A percentile compares a stretch with the other conserved stretches of the same genome.
These are phyloP conservation scores for Tolypocladium tundrense DNA, from an alignment of 2,329 filamentous ascomycete genomes.

Conservation along the genomic window DNA sequence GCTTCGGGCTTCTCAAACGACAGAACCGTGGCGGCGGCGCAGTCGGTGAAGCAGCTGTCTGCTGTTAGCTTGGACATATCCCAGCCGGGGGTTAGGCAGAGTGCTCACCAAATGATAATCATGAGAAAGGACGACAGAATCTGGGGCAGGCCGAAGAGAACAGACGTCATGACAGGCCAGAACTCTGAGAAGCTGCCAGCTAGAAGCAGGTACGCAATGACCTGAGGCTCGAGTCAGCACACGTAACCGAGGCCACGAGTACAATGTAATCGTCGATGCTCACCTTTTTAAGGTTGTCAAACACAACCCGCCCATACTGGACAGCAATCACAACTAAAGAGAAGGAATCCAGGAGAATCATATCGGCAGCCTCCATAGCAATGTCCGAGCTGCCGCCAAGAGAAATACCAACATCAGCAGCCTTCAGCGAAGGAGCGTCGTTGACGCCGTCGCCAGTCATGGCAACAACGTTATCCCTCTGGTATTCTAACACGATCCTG, in stretches of 20 bases:
- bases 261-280: too few relatives aligned
- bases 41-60: conserved; percentile 63
- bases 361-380: conserved; percentile 70
- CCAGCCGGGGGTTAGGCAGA: background rate
- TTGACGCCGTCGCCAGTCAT: conserved; percentile 88
- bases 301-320: conserved; percentile 64
- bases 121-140: conserved; percentile 65
- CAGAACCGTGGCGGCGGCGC: conserved; percentile 59
- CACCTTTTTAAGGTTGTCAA: conserved; percentile 66
- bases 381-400: conserved; percentile 75
- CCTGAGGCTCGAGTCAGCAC: conserved; percentile 4
- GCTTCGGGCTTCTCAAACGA: conserved; percentile 71
- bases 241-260: too few relatives aligned
- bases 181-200: conserved; percentile 68
- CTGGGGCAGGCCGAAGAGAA: conserved; percentile 63
- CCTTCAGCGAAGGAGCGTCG: conserved; percentile 70
- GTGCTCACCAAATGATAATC: conserved; percentile 48
- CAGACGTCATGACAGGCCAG: conserved; percentile 64
- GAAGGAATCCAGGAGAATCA: conserved; percentile 71
- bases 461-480: conserved; percentile 56
- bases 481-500: conserved; percentile 65
- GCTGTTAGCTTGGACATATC: background rate
- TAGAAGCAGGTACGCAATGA: conserved; percentile 58
- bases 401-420: conserved; percentile 77
- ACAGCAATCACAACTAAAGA: conserved; percentile 63